Base-by-base conservation (phyloP, 208 protist species). In the Acanthamoeba pearcei region DNA sequence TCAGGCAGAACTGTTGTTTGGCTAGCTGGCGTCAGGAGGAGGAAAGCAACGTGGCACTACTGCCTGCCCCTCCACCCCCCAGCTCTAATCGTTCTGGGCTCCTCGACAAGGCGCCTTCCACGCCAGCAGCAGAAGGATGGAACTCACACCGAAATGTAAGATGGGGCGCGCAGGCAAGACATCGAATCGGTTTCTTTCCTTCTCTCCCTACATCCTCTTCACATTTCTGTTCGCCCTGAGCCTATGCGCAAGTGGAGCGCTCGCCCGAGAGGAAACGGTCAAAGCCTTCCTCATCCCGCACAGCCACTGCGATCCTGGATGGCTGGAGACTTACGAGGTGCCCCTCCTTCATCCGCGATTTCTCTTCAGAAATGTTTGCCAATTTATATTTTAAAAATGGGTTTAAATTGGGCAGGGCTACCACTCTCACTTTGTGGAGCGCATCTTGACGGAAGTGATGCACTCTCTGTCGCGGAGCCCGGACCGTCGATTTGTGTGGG, bases 271-370 rank as follows among this genome's bases (percentile, higher is more conserved):
- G 78, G 12, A 57, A 60, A 15, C 22, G 2, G 49, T 86, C 49
- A 38, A 91, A 29, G 85, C 38, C 85, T 91, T 74, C 17, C 51
- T 91, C 57, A 91, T 91, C 57, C 85, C 85, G 17, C 90, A 94
- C 90, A 94, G 90, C 90, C 97, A 98, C 95, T 97, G 96, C 53
- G 97, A 98, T 94, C 95, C 96, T 19, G 96, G 96, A 17, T 98
- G 97, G 97, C 74, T 98, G 0, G 55, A 80, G 46, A 97, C 97
- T 5, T 97, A 95, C 27, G 82, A 97, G n/a, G 96, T 93, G 49
- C 38, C n/a, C 53, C 38, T 19, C 42, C 42, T 55, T 86, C 27
- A 15, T 22, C 83, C 29, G 90, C 64, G 27, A 49, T 92, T 19
- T 68, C 5, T 68, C n/a, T 93, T 42, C n/a, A 91, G 6, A 3